Percentiles rank a stretch among this genome's conserved stretches.
phyloP scores from a whole-genome alignment of 106 monocot genomes.

The Vanilla planifolia region DNA sequence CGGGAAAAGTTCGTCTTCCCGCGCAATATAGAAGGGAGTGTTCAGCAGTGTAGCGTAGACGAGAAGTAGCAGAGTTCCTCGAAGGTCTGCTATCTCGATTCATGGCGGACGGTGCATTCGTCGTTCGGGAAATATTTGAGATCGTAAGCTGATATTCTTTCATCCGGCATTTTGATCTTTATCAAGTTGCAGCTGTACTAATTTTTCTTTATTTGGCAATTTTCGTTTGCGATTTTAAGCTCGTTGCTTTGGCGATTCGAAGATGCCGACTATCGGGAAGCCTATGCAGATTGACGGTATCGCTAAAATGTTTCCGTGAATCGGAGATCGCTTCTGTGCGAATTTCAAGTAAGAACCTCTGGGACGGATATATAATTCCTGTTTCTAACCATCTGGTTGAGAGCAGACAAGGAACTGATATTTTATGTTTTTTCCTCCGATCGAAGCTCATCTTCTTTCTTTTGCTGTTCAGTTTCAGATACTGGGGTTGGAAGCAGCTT shows the following conservation, averaged over 20 bases:
- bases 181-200: neutral
- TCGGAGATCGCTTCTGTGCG: constrained; percentile 27
- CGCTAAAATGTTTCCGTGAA: constrained; percentile 25
- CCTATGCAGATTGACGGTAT: constrained; percentile 50
- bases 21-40: no score
- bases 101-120: constrained; percentile 1
- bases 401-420: neutral
- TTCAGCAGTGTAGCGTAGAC: no score
- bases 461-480: constrained; percentile 49
- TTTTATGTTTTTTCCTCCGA: neutral
- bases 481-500: constrained; percentile 60
- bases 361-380: neutral
- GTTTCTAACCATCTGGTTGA: no score
- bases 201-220: neutral
- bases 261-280: constrained; percentile 55
- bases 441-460: neutral
- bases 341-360: constrained; percentile 37
- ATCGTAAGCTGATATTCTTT: neutral
- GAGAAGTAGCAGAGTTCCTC: no score
- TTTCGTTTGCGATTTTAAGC: constrained; percentile 17
- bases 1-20: no score
- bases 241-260: constrained; percentile 38
- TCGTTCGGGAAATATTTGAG: neutral
- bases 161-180: neutral
- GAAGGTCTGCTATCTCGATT: neutral